Base-by-base conservation (phyloP, 768 basidiomycete genomes). In the Aureoboletus auriporus region DNA sequence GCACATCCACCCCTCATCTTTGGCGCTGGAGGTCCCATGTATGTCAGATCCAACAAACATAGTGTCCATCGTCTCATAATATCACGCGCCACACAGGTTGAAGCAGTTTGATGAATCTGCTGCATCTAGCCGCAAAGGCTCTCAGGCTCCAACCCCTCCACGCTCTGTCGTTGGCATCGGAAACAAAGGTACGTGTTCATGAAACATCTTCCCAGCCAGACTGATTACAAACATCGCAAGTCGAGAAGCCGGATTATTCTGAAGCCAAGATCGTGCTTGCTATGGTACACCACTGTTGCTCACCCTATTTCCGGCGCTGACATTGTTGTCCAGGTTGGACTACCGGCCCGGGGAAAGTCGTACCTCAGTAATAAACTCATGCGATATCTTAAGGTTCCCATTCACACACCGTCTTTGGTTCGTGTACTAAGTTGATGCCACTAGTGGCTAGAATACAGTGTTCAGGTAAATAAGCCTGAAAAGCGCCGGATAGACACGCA, bases 391-490 rank as follows among this genome's bases (percentile, higher is more conserved):
- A 89, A 90, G 69, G 95, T 92, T 54, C 78, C 65, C 16, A 27
- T 52, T 44, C 28, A 51, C 20, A 50, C 27, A 39, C 29, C 44
- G 4, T 29, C 13, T 44, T 13, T 45, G 46, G 6, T 28, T 34
- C 47, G 42, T 47, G 33, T 46, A 27, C 49, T 55, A 31, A 57
- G 42, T 51, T 23, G 20, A 38, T 41, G 28, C 13, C 33, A 23
- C n/a, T 56, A 98, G 93, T 99, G 96, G 96, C 78, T 99, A 39
- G 96, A 99, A 68, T 99, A 97, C 66, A 83, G 95, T 56, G 95
- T 96, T 56, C 89, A 93, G 76, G 91, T 85, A 52, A n/a, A 59
- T 46, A 29, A 12, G 10, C 29, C 26, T 46, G 23, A 26, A 14
- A 42, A 28, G 33, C 28, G 14, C 27, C 12, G 3, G 14, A 23